A percentile compares a stretch with the other conserved stretches of the same genome.
phyloP scores from a whole-genome alignment of 1,284 basidiomycete species.

The Trichosporon sp. region DNA sequence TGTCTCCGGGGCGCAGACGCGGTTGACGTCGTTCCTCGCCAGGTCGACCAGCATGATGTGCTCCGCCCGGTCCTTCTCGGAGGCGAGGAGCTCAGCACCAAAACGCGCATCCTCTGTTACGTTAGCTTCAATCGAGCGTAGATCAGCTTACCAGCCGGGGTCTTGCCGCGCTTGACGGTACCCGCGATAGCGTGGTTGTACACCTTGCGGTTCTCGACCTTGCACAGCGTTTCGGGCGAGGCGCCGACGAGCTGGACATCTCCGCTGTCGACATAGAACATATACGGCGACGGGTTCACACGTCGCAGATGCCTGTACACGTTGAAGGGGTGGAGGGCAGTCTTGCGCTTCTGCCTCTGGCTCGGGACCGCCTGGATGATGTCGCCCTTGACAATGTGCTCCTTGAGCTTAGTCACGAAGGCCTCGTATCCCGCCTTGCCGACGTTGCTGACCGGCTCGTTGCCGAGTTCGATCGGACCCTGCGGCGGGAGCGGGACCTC shows the following conservation, averaged over 20 bases:
- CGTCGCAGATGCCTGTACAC: constrained; percentile 89
- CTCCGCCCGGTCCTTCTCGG: constrained; percentile 94
- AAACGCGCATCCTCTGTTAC: constrained; percentile 75
- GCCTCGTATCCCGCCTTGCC: constrained; percentile 89
- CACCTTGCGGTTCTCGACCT: constrained; percentile 88
- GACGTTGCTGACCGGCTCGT: constrained; percentile 81
- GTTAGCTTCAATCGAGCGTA: background rate
- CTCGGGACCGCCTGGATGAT: constrained; percentile 99
- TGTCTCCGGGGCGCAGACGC: constrained; percentile 91
- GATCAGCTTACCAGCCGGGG: constrained; percentile 57
- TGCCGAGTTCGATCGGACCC: constrained; percentile 60
- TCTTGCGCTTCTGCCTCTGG: constrained; percentile 82
- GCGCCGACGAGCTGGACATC: constrained; percentile 93
- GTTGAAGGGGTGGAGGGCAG: constrained; percentile 93
- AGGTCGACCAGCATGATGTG: constrained; percentile 99
- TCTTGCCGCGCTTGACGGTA: constrained; percentile 85
- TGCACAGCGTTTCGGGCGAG: constrained; percentile 96
- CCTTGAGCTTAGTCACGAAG: constrained; percentile 89
- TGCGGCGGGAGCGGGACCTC: constrained; percentile 64
- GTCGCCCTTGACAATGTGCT: constrained; percentile 93
- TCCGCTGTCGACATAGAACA: constrained; percentile 97
- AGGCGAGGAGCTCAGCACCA: constrained; percentile 72
- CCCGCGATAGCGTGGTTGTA: constrained; percentile 98
- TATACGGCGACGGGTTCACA: constrained; percentile 97
- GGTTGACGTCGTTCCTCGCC: constrained; percentile 98